These are phyloP conservation scores for Sclerotinia subarctica DNA, from an alignment of 2,329 filamentous ascomycete genomes.

Conservation along the genomic window DNA sequence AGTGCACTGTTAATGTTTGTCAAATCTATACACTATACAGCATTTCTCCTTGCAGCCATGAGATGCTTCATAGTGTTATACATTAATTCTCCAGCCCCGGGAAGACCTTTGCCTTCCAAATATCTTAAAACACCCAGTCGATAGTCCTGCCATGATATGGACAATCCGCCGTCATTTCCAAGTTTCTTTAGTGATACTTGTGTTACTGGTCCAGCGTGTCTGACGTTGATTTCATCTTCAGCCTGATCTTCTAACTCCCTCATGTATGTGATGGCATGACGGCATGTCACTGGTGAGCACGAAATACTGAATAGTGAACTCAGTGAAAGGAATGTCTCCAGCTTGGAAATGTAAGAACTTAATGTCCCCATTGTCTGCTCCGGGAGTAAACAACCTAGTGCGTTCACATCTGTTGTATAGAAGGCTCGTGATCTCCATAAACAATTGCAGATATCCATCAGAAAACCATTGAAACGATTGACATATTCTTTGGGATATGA, in stretches of 20 bases:
- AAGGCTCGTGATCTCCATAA: constrained; percentile 76
- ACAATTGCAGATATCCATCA: constrained; percentile 85
- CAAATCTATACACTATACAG: neutral
- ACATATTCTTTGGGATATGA: constrained; percentile 59
- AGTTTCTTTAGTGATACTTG: constrained; percentile 63
- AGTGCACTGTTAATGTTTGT: neutral
- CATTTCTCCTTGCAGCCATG: constrained; percentile 42
- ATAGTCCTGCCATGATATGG: constrained; percentile 70
- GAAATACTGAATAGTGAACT: constrained; percentile 55
- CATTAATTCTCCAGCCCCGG: constrained; percentile 68
- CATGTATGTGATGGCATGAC: constrained; percentile 54
- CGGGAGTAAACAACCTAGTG: constrained; percentile 51
- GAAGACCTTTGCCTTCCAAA: constrained; percentile 61
- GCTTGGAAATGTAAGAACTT: constrained; percentile 47
- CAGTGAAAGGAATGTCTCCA: constrained; percentile 49
- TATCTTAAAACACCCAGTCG: constrained; percentile 67
- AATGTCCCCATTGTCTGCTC: constrained; percentile 46
- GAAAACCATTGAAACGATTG: constrained; percentile 73
- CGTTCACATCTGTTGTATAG: constrained; percentile 59
- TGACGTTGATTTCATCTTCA: constrained; percentile 43
- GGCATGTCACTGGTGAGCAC: constrained; percentile 54
- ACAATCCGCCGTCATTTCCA: constrained; percentile 61
- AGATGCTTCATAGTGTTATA: constrained; percentile 78
- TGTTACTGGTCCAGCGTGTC: constrained; percentile 68
- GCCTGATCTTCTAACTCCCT: constrained; percentile 56